Evolutionary conservation across 164 flowering plant genomes (phyloP).

Genomic region (Akebia trifoliata): DNA sequence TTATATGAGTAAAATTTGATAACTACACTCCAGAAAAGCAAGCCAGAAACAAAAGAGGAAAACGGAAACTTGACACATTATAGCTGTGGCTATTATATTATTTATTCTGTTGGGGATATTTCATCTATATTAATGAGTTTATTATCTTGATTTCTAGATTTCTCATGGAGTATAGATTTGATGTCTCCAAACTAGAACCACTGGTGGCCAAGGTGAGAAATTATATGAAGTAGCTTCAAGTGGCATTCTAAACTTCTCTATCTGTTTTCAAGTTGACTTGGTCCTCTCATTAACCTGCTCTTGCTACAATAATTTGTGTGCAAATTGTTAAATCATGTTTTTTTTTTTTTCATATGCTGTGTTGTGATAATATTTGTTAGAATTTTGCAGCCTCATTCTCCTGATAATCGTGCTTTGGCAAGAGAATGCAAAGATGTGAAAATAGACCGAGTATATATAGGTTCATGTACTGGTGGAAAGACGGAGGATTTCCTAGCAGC

Average conservation of each 20-base stretch:
- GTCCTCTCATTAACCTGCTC: not conserved
- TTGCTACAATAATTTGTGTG: too few relatives aligned
- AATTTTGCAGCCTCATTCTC: slow-evolving; percentile 98
- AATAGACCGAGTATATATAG: slow-evolving; percentile 95
- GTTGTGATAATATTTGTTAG: too few relatives aligned
- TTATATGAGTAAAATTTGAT: too few relatives aligned
- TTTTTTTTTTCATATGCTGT: too few relatives aligned
- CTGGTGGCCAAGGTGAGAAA: slow-evolving; percentile 90
- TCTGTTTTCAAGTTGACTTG: not conserved
- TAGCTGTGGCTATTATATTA: too few relatives aligned
- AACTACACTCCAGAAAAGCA: too few relatives aligned
- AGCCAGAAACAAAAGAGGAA: too few relatives aligned
- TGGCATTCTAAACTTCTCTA: too few relatives aligned
- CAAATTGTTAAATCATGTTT: too few relatives aligned
- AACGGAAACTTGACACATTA: too few relatives aligned
- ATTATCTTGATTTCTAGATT: slow-evolving; percentile 39
- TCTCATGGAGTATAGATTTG: slow-evolving; percentile 72
- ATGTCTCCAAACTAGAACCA: slow-evolving; percentile 89
- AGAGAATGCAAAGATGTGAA: slow-evolving; percentile 98
- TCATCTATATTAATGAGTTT: slow-evolving; percentile 7
- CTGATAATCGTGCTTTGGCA: slow-evolving; percentile 93
- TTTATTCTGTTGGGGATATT: not conserved
- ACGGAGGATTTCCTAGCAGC: slow-evolving; percentile 96
- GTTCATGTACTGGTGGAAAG: slow-evolving; percentile 99
- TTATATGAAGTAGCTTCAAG: slow-evolving; percentile 1